These are phyloP conservation scores for Nemania sp. DNA, from an alignment of 2,329 filamentous ascomycete species.

Conservation along the genomic window DNA sequence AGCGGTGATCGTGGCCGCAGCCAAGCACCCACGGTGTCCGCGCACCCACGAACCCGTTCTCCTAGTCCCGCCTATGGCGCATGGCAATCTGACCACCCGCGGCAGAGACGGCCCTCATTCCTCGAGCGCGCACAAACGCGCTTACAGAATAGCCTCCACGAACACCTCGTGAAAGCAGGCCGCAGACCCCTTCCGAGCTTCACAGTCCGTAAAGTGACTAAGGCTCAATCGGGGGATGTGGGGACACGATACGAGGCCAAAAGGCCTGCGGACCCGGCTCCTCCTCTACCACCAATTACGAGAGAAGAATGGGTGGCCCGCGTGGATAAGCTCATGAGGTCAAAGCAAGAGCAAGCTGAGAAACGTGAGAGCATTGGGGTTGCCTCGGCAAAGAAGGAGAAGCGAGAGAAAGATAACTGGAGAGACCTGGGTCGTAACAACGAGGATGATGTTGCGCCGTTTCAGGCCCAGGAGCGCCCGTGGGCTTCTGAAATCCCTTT, in stretches of 20 bases:
- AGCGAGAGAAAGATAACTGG: no score
- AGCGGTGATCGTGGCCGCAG: not conserved
- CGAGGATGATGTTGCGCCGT: no score
- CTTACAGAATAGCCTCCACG: conserved; percentile 14
- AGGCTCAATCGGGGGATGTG: not conserved
- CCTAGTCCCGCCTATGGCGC: conserved; percentile 25
- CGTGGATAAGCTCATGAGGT: no score
- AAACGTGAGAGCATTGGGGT: no score
- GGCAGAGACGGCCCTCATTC: conserved; percentile 20
- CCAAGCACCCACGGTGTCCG: not conserved
- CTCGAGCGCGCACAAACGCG: conserved; percentile 25
- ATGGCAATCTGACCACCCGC: conserved; percentile 26
- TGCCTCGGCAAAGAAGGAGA: no score
- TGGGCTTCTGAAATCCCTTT: no score
- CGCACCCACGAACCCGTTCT: not conserved
- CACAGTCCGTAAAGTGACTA: conserved; percentile 23
- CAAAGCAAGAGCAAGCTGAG: no score
- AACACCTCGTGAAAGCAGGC: conserved; percentile 26
- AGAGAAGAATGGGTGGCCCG: no score
- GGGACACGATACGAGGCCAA: not conserved
- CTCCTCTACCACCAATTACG: no score
- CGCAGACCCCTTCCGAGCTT: conserved; percentile 26
- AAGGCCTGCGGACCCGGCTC: no score
- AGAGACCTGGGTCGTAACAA: no score
- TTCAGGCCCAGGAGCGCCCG: no score